A percentile compares a stretch with the other conserved stretches of the same genome.
Conservation (phyloP, 306 rosid genomes). For the Vigna nakashimae region DNA sequence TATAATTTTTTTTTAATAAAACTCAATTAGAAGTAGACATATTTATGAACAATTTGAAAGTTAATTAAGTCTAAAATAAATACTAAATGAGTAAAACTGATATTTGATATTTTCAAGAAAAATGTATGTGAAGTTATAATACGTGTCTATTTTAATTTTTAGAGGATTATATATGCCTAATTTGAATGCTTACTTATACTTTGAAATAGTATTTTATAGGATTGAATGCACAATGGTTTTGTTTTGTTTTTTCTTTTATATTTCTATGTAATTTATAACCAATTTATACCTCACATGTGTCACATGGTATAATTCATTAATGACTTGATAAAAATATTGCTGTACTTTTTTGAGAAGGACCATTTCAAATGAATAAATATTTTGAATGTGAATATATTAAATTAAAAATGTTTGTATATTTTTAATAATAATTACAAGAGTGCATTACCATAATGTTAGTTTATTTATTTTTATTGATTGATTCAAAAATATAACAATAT, state of each 20-base stretch:
- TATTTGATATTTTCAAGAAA: too few relatives aligned
- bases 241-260: background rate
- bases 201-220: background rate
- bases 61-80: too few relatives aligned
- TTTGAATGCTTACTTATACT: too few relatives aligned
- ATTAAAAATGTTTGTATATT: background rate
- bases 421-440: background rate
- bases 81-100: background rate
- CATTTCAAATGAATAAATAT: background rate
- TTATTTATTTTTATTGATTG: too few relatives aligned
- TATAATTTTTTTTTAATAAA: too few relatives aligned
- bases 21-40: too few relatives aligned
- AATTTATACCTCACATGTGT: background rate
- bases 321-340: background rate
- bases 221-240: background rate
- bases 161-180: background rate
- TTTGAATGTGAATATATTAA: too few relatives aligned
- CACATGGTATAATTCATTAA: background rate
- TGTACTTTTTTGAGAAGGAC: background rate
- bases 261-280: background rate
- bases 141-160: background rate
- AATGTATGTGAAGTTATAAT: background rate
- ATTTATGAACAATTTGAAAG: too few relatives aligned
- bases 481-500: too few relatives aligned
- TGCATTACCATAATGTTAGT: background rate